Evolutionary conservation across 768 basidiomycete species (phyloP).

Genomic region (Sarcodon aspratus): DNA sequence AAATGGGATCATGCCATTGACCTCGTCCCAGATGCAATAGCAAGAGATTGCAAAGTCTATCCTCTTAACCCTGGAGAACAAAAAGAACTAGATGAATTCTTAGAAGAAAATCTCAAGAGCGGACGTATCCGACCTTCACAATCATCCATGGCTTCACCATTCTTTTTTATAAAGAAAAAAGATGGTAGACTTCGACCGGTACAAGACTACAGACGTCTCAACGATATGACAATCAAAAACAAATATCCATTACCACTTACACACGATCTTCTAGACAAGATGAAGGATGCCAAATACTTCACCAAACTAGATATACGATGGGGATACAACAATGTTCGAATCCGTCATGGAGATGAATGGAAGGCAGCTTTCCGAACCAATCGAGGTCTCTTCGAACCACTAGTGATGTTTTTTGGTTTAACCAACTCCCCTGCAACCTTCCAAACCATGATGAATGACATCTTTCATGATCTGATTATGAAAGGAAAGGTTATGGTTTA

Average conservation of each 20-base stretch:
- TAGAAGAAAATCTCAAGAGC: conserved; percentile 11
- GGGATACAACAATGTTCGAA: conserved; percentile 22
- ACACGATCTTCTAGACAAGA: conserved; percentile 13
- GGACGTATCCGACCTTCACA: conserved; percentile 11
- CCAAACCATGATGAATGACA: conserved; percentile 20
- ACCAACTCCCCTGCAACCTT: conserved; percentile 27
- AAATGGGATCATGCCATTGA: conserved; percentile 10
- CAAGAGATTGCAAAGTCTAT: conserved; percentile 7
- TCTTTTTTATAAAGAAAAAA: conserved; percentile 20
- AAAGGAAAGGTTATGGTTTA: conserved; percentile 28
- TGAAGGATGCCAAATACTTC: conserved; percentile 12
- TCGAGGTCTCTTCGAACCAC: conserved; percentile 25
- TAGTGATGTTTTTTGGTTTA: conserved; percentile 27
- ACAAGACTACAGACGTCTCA: conserved; percentile 20
- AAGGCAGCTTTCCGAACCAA: conserved; percentile 28
- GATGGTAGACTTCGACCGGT: conserved; percentile 12
- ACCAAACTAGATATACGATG: conserved; percentile 16
- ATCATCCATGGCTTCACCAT: conserved; percentile 11
- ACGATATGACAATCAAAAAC: conserved; percentile 23
- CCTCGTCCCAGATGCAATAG: conserved; percentile 3
- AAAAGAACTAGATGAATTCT: conserved; percentile 7
- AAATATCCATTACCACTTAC: conserved; percentile 22
- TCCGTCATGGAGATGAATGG: conserved; percentile 29
- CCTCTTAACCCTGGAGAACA: conserved; percentile 7
- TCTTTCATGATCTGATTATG: conserved; percentile 20